These are phyloP conservation scores for Fusarium sp. DNA, from an alignment of 2,329 filamentous ascomycete genomes.

Conservation along the genomic window DNA sequence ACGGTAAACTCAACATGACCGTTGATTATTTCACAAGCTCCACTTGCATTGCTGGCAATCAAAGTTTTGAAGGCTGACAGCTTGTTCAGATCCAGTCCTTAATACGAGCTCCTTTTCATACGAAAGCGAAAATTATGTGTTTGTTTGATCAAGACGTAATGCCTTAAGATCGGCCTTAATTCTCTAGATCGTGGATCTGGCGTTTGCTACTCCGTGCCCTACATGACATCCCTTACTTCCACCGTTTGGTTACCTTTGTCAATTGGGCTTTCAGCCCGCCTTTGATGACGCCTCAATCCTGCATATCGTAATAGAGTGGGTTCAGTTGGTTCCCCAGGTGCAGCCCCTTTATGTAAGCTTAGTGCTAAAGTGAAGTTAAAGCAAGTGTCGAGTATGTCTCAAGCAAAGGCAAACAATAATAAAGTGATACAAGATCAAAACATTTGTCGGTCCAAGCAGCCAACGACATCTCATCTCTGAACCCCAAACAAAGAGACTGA, in stretches of 20 bases:
- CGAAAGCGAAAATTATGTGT: constrained; percentile 17
- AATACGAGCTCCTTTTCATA: neutral
- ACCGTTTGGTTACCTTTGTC: neutral
- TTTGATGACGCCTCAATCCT: constrained; percentile 19
- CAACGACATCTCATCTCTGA: neutral
- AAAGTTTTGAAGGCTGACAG: neutral
- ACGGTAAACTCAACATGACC: constrained; percentile 2
- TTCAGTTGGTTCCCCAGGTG: neutral
- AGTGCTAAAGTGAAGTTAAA: neutral
- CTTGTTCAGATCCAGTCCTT: neutral
- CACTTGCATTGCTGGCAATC: neutral
- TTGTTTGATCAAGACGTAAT: neutral
- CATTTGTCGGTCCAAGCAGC: neutral
- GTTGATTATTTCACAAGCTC: constrained; percentile 12
- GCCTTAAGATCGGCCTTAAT: neutral
- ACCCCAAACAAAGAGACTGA: constrained; percentile 3
- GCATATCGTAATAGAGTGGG: constrained; percentile 24
- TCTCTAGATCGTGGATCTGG: constrained; percentile 6
- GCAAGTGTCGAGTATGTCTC: neutral
- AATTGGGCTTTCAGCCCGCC: neutral
- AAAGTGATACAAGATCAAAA: constrained; percentile 6
- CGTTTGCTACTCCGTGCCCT: neutral
- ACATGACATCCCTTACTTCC: constrained; percentile 15
- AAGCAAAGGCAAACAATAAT: neutral
- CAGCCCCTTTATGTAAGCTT: constrained; percentile 21